Conservation (phyloP, 2,329 filamentous ascomycete genomes). For the Huntiella savannae region DNA sequence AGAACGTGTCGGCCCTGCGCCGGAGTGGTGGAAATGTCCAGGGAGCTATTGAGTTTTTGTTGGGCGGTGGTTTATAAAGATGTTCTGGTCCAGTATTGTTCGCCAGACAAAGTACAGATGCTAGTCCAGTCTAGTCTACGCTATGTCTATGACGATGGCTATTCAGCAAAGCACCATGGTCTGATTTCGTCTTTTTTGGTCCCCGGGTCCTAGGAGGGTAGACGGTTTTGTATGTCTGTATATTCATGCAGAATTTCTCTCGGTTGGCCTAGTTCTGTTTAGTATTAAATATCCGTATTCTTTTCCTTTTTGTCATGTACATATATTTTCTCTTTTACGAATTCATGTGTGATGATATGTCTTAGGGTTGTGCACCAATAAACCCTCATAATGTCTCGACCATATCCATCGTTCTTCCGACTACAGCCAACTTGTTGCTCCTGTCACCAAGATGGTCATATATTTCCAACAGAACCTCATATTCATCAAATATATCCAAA, state of each 20-base stretch:
- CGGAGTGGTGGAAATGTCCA: slow-evolving; percentile 86
- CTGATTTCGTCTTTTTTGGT: too few relatives aligned
- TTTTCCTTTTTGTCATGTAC: background rate
- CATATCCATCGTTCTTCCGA: background rate
- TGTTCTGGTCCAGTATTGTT: background rate
- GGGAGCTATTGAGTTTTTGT: slow-evolving; percentile 64
- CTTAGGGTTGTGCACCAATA: background rate
- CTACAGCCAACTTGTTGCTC: too few relatives aligned
- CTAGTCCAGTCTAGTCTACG: too few relatives aligned
- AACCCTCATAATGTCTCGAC: too few relatives aligned
- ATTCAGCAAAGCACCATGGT: too few relatives aligned
- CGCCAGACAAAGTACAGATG: too few relatives aligned
- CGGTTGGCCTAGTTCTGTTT: background rate
- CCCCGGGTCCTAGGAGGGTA: too few relatives aligned
- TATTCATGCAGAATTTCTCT: too few relatives aligned
- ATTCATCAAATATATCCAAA: background rate
- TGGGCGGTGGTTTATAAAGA: slow-evolving; percentile 19
- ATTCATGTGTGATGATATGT: background rate
- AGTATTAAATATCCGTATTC: background rate
- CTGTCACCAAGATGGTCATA: background rate
- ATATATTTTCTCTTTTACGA: background rate
- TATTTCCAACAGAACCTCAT: background rate
- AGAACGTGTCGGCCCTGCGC: slow-evolving; percentile 74
- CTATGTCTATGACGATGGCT: too few relatives aligned
- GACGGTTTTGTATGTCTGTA: too few relatives aligned